Conservation (phyloP, 768 basidiomycete species). For the Gelatoporia subvermispora region DNA sequence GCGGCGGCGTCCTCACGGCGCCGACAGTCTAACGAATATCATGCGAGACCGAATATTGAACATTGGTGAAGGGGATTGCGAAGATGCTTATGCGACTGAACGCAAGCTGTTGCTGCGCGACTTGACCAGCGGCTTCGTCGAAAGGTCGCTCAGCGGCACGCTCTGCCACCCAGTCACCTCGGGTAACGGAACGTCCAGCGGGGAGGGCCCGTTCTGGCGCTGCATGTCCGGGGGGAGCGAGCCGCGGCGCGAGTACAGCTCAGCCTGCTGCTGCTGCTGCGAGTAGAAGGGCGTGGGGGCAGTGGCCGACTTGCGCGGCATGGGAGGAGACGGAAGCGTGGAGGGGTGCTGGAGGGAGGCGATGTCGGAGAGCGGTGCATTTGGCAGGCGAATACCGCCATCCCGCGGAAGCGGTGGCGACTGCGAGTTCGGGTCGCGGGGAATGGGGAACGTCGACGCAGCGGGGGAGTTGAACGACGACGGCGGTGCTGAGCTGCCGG, state of each 20-base stretch:
- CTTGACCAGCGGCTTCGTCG: constrained; percentile 14
- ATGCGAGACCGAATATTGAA: constrained; percentile 2
- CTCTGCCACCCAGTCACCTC: constrained; percentile 34
- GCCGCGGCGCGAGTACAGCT: constrained; percentile 22
- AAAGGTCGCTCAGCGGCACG: constrained; percentile 24
- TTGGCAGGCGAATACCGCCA: constrained; percentile 68
- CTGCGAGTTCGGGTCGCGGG: constrained; percentile 39
- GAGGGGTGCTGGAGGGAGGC: constrained; percentile 38
- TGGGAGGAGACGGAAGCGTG: constrained; percentile 11
- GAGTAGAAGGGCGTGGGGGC: constrained; percentile 22
- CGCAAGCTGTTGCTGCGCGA: constrained; percentile 15
- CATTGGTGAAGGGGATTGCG: not conserved
- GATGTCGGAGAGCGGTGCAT: constrained; percentile 67
- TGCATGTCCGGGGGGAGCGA: constrained; percentile 19
- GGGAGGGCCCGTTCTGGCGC: constrained; percentile 1
- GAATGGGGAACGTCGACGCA: constrained; percentile 53
- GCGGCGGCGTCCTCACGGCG: not conserved
- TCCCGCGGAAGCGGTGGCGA: constrained; percentile 36
- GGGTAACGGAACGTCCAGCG: constrained; percentile 17
- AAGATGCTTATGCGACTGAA: not conserved
- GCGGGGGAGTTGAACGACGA: constrained; percentile 69
- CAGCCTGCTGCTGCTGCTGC: constrained; percentile 14
- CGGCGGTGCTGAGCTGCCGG: constrained; percentile 52
- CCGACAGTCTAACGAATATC: constrained; percentile 1
- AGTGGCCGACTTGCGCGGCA: constrained; percentile 25